Conservation (phyloP, 2,329 filamentous ascomycete genomes). For the Xylariales sp. region DNA sequence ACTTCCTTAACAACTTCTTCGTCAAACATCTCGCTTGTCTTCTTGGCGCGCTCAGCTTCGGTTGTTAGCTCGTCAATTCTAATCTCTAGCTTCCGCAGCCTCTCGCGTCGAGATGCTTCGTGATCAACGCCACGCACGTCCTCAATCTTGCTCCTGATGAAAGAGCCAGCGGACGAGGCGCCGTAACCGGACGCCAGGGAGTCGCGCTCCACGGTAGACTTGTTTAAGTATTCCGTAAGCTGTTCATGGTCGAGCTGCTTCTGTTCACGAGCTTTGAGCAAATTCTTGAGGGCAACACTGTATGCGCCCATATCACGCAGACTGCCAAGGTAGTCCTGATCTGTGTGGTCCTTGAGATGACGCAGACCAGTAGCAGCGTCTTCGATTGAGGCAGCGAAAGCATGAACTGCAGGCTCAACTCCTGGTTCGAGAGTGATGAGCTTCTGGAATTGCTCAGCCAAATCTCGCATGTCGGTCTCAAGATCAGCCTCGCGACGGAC, state of each 20-base stretch:
- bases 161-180: conserved; percentile 65
- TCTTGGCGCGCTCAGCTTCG: conserved; percentile 84
- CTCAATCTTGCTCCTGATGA: conserved; percentile 90
- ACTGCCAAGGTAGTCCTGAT: conserved; percentile 91
- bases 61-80: conserved; percentile 87
- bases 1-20: conserved; percentile 94
- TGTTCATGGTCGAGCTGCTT: conserved; percentile 98
- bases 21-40: conserved; percentile 87
- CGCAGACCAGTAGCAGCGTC: conserved; percentile 76
- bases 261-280: conserved; percentile 90
- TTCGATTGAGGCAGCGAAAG: conserved; percentile 82
- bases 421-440: conserved; percentile 85
- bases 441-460: conserved; percentile 92
- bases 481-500: conserved; percentile 83
- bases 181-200: conserved; percentile 61
- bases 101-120: conserved; percentile 82
- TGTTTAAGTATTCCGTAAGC: conserved; percentile 91
- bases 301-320: conserved; percentile 96
- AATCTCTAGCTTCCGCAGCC: conserved; percentile 84
- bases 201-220: conserved; percentile 84
- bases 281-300: conserved; percentile 76
- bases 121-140: conserved; percentile 96
- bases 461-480: conserved; percentile 81
- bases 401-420: conserved; percentile 75
- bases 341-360: conserved; percentile 82